These are phyloP conservation scores for Plasmodium ovale DNA, from an alignment of 169 alveolate species.

Conservation along the genomic window DNA sequence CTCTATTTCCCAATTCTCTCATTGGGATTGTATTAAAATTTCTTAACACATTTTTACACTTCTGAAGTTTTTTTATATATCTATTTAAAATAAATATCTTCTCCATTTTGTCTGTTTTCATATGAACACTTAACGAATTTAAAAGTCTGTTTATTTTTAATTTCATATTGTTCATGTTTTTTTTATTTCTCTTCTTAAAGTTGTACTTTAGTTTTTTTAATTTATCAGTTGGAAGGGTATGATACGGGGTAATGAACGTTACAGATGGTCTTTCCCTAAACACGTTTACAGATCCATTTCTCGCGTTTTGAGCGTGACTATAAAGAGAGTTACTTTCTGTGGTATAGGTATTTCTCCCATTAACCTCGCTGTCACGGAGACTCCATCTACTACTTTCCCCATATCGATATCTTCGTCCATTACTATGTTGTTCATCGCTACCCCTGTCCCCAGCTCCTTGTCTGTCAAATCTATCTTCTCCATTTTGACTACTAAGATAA, in stretches of 20 bases:
- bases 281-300: background rate
- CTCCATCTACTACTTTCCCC: background rate
- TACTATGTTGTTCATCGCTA: background rate
- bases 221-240: conserved; percentile 1
- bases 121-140: conserved; percentile 44
- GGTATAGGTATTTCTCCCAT: background rate
- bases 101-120: conserved; percentile 57
- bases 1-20: conserved; percentile 36
- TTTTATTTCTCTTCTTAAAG: conserved; percentile 45
- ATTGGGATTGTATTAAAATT: conserved; percentile 39
- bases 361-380: background rate
- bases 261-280: background rate
- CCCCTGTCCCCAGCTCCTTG: background rate
- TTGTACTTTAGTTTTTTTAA: conserved; percentile 32
- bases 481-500: conserved; percentile 2
- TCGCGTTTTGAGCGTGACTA: conserved; percentile 5
- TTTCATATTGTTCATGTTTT: conserved; percentile 33
- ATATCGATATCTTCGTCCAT: background rate
- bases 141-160: conserved; percentile 24
- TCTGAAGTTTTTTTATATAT: conserved; percentile 36
- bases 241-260: conserved; percentile 7
- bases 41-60: conserved; percentile 21
- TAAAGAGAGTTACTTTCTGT: conserved; percentile 18
- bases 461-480: background rate
- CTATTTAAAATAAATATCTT: conserved; percentile 52